These are phyloP conservation scores for Rhinocladiella similis DNA, from an alignment of 2,329 filamentous ascomycete species.

Conservation along the genomic window DNA sequence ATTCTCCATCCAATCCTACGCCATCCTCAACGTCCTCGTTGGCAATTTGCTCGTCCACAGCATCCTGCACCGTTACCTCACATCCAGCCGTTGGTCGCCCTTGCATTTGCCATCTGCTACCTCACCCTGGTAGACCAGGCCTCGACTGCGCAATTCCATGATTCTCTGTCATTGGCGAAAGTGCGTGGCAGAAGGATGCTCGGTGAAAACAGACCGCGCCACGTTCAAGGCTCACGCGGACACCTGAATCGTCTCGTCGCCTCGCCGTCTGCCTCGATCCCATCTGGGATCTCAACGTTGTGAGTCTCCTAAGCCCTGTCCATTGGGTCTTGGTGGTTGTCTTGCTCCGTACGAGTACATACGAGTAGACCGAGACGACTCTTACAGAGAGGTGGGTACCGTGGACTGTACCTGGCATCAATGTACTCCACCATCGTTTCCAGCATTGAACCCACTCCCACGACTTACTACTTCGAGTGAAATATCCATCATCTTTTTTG, in stretches of 20 bases:
- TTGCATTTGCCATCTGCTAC: not conserved
- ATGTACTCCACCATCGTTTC: not conserved
- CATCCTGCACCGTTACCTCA: not conserved
- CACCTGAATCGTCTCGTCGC: not conserved
- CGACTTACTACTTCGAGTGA: slow-evolving; percentile 4
- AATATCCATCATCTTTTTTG: not conserved
- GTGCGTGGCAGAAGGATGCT: slow-evolving; percentile 9
- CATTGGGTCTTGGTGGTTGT: not conserved
- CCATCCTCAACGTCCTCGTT: not conserved
- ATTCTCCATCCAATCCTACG: slow-evolving; percentile 11
- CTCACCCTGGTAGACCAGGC: not conserved
- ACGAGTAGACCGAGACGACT: no score
- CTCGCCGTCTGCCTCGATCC: not conserved
- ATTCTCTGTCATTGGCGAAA: slow-evolving; percentile 5
- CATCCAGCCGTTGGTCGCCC: not conserved
- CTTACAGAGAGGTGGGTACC: not conserved
- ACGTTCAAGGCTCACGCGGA: slow-evolving; percentile 1
- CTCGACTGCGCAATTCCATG: not conserved
- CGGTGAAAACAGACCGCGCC: slow-evolving; percentile 7
- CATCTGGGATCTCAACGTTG: no score
- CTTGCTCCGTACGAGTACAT: not conserved
- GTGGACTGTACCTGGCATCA: not conserved
- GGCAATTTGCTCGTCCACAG: slow-evolving; percentile 4
- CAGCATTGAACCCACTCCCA: not conserved
- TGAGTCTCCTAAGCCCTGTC: not conserved